Conservation (phyloP, 2,329 filamentous ascomycete genomes). For the Knufia fluminis region DNA sequence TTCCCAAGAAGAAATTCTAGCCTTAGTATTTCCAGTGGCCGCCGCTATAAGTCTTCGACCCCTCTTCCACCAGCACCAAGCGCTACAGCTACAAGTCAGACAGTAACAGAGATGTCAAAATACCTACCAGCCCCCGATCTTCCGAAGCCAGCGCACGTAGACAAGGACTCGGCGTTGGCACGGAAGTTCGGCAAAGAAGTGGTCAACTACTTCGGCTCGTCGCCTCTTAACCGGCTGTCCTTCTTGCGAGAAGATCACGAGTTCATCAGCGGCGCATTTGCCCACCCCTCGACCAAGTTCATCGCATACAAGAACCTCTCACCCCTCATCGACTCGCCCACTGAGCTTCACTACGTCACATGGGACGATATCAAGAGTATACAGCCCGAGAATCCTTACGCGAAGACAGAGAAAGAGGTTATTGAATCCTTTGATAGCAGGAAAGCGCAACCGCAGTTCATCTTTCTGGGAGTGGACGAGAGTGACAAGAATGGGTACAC, state of each 20-base stretch:
- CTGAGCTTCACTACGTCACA: slow-evolving; percentile 58
- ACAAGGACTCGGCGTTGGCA: slow-evolving; percentile 47
- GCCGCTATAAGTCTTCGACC: background rate
- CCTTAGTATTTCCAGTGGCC: background rate
- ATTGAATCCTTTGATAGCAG: slow-evolving; percentile 66
- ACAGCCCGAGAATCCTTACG: slow-evolving; percentile 63
- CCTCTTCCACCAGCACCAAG: background rate
- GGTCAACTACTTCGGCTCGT: slow-evolving; percentile 44
- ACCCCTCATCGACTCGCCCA: slow-evolving; percentile 56
- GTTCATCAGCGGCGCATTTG: slow-evolving; percentile 40
- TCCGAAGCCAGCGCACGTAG: slow-evolving; percentile 49
- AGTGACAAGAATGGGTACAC: slow-evolving; percentile 34
- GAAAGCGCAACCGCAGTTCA: slow-evolving; percentile 56
- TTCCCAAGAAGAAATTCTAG: background rate
- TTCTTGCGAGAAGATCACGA: slow-evolving; percentile 40
- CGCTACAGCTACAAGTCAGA: slow-evolving; percentile 9
- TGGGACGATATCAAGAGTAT: slow-evolving; percentile 61
- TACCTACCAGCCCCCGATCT: slow-evolving; percentile 26
- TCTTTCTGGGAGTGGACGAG: slow-evolving; percentile 82
- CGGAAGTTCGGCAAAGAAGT: slow-evolving; percentile 42
- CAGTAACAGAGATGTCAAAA: background rate
- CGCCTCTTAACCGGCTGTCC: slow-evolving; percentile 41
- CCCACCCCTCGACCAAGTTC: slow-evolving; percentile 48
- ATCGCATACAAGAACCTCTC: slow-evolving; percentile 70
- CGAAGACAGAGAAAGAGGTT: slow-evolving; percentile 60